A percentile compares a stretch with the other conserved stretches of the same genome.
Evolutionary conservation across 2,329 filamentous ascomycete species (phyloP).

Genomic region (Beauveria varroae): DNA sequence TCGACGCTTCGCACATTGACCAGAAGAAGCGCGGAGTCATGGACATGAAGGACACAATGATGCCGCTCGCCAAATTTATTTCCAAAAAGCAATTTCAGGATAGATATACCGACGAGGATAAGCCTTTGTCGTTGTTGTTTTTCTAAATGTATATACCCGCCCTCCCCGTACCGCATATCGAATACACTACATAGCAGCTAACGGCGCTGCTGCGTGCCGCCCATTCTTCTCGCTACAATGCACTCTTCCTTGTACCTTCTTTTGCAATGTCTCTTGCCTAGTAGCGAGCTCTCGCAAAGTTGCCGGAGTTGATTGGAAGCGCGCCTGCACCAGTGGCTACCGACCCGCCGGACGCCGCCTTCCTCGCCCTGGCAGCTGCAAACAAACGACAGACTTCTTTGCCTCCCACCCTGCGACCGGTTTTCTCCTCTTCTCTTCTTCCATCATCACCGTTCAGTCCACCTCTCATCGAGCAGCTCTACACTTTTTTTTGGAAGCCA

Average conservation of each 20-base stretch:
- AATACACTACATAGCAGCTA: neutral
- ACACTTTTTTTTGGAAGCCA: conserved; percentile 17
- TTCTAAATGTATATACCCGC: conserved; percentile 38
- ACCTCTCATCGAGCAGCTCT: conserved; percentile 19
- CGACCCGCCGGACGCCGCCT: neutral
- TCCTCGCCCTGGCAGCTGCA: neutral
- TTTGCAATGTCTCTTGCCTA: neutral
- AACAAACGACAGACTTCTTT: neutral
- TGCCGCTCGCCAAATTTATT: conserved; percentile 71
- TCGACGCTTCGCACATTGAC: conserved; percentile 90
- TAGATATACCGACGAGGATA: conserved; percentile 54
- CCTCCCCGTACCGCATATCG: neutral
- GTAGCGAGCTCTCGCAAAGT: neutral
- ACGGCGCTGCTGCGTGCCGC: neutral
- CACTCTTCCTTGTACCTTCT: neutral
- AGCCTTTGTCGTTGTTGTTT: conserved; percentile 55
- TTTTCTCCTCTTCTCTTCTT: conserved; percentile 13
- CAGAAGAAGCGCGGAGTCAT: conserved; percentile 89
- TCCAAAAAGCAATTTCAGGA: conserved; percentile 63
- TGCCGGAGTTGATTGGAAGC: neutral
- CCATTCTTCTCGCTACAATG: neutral
- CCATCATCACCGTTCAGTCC: conserved; percentile 15
- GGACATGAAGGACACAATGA: conserved; percentile 90
- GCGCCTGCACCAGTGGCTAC: neutral
- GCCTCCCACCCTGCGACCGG: neutral